phyloP scores from a whole-genome alignment of 768 basidiomycete genomes.

The Boletus insuetus region DNA sequence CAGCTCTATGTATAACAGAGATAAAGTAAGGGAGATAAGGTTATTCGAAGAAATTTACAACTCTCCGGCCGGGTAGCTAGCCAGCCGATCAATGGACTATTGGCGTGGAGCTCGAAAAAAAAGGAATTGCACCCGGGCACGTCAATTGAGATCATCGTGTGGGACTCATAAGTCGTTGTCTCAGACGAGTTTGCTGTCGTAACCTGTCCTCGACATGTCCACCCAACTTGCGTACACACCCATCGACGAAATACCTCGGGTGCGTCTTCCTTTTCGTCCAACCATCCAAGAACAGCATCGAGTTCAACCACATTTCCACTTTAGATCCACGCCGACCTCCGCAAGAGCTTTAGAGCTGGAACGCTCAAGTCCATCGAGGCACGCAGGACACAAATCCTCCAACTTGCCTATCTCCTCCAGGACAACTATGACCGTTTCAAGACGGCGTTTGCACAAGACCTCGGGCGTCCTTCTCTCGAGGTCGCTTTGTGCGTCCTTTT shows the following conservation, averaged over 20 bases:
- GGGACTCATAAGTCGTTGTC: too few relatives aligned
- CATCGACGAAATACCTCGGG: constrained; percentile 52
- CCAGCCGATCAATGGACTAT: too few relatives aligned
- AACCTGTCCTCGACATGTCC: constrained; percentile 12
- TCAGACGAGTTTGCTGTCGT: too few relatives aligned
- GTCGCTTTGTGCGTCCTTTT: constrained; percentile 44
- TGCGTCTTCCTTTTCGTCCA: constrained; percentile 18
- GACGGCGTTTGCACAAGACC: constrained; percentile 55
- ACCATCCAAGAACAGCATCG: neutral
- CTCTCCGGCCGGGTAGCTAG: too few relatives aligned
- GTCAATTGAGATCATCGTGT: too few relatives aligned
- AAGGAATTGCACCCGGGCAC: too few relatives aligned
- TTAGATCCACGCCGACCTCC: constrained; percentile 57
- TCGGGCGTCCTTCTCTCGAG: constrained; percentile 64
- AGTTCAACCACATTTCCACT: too few relatives aligned
- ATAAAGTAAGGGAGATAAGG: too few relatives aligned
- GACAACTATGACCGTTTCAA: constrained; percentile 67
- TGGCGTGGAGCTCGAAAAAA: too few relatives aligned
- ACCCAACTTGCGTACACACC: constrained; percentile 44
- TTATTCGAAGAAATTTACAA: too few relatives aligned
- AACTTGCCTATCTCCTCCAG: constrained; percentile 68
- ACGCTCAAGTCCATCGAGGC: constrained; percentile 64
- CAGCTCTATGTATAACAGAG: too few relatives aligned
- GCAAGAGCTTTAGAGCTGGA: constrained; percentile 58
- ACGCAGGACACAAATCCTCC: constrained; percentile 74